Conservation (phyloP, 1,139 yeast species). For the Ogataea hybrid region DNA sequence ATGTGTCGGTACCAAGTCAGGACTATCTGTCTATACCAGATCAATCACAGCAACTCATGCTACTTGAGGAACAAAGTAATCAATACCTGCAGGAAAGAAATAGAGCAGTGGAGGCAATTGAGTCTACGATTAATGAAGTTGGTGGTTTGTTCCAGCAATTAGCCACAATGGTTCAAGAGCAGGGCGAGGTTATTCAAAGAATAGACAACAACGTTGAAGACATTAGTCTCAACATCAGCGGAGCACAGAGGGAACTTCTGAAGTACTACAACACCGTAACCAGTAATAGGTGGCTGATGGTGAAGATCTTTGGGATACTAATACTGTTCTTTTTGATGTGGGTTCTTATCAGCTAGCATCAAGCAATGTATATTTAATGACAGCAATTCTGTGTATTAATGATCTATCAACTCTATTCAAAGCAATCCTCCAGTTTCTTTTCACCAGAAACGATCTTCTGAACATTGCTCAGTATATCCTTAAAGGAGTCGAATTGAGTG, state of each 20-base stretch:
- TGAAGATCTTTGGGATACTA: slow-evolving; percentile 85
- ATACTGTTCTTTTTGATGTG: slow-evolving; percentile 73
- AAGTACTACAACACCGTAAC: slow-evolving; percentile 88
- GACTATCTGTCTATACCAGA: slow-evolving; percentile 45
- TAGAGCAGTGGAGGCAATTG: slow-evolving; percentile 93
- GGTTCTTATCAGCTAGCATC: slow-evolving; percentile 64
- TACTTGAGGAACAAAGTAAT: slow-evolving; percentile 73
- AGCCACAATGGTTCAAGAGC: slow-evolving; percentile 97
- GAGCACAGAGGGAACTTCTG: slow-evolving; percentile 91
- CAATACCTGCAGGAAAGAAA: slow-evolving; percentile 80
- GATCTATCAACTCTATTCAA: slow-evolving; percentile 15
- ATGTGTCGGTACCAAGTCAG: slow-evolving; percentile 29
- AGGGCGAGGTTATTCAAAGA: slow-evolving; percentile 92
- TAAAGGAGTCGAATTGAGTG: slow-evolving; percentile 74
- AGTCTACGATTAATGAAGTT: slow-evolving; percentile 92
- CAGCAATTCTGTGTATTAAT: background rate
- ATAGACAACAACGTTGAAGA: slow-evolving; percentile 96
- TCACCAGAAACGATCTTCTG: slow-evolving; percentile 45
- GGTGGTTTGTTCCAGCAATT: slow-evolving; percentile 93
- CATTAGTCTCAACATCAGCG: slow-evolving; percentile 79
- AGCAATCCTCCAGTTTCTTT: slow-evolving; percentile 22
- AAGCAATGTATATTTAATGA: slow-evolving; percentile 1
- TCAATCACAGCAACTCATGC: slow-evolving; percentile 53
- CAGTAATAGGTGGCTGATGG: slow-evolving; percentile 88
- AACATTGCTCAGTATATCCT: slow-evolving; percentile 64